Conservation (phyloP, 306 rosid genomes). For the Cucumis melo region DNA sequence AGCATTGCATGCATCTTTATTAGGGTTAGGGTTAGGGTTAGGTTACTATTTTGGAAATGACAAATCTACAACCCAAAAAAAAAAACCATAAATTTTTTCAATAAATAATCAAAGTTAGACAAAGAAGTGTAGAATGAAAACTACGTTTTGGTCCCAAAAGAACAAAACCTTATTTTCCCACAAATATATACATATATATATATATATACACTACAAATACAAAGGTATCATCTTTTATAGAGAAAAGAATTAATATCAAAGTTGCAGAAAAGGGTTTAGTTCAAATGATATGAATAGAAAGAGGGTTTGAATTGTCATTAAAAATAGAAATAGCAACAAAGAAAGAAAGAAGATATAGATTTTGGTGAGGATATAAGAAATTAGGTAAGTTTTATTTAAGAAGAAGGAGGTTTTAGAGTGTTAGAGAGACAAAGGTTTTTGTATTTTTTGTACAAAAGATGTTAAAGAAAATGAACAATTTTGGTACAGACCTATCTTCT, state of each 20-base stretch:
- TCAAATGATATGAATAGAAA: neutral
- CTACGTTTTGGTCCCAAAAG: no score
- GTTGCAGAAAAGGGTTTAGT: neutral
- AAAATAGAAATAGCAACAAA: neutral
- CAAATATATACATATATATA: neutral
- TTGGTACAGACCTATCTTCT: neutral
- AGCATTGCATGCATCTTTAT: neutral
- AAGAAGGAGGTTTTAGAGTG: neutral
- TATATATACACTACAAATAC: neutral
- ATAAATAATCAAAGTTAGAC: neutral
- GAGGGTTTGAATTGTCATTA: neutral
- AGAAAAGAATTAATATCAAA: neutral
- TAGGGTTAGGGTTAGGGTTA: neutral
- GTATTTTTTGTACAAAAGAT: neutral
- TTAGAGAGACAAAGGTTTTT: neutral
- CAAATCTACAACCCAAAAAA: neutral
- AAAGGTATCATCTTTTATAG: neutral
- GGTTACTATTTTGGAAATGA: neutral
- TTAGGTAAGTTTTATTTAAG: neutral
- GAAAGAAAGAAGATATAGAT: no score
- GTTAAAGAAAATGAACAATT: neutral
- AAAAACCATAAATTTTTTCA: neutral
- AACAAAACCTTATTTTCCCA: neutral
- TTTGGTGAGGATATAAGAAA: neutral
- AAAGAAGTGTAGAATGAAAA: no score